Conservation (phyloP, 805 yeast species). For the Ogataea kodamae region DNA sequence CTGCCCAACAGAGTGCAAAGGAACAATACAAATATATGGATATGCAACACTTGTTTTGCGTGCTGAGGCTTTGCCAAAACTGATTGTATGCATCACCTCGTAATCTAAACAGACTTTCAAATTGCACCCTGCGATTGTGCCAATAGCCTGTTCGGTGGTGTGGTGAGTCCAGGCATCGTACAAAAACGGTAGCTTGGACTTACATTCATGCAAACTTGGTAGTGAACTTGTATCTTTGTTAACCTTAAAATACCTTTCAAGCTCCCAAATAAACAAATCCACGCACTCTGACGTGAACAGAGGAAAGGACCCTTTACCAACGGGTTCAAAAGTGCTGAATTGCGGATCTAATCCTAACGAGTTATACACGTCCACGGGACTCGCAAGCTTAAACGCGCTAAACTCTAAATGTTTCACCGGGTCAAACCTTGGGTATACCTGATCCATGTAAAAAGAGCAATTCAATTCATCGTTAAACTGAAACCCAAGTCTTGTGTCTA, state of each 20-base stretch:
- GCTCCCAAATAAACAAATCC: slow-evolving; percentile 39
- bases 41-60: slow-evolving; percentile 27
- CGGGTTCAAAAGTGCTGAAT: slow-evolving; percentile 22
- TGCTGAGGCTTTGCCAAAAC: slow-evolving; percentile 9
- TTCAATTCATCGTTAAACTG: not conserved
- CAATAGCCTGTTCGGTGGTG: slow-evolving; percentile 43
- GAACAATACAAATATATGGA: slow-evolving; percentile 28
- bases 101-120: slow-evolving; percentile 46
- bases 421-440: slow-evolving; percentile 20
- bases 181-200: slow-evolving; percentile 42
- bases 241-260: slow-evolving; percentile 17
- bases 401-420: slow-evolving; percentile 25
- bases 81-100: slow-evolving; percentile 44
- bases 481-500: not conserved
- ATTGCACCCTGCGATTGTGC: slow-evolving; percentile 50
- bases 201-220: slow-evolving; percentile 26
- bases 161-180: slow-evolving; percentile 53
- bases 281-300: slow-evolving; percentile 44
- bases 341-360: slow-evolving; percentile 15
- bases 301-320: slow-evolving; percentile 36
- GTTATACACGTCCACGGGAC: slow-evolving; percentile 14
- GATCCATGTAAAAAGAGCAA: slow-evolving; percentile 1
- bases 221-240: slow-evolving; percentile 22
- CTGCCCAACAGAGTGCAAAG: slow-evolving; percentile 2
- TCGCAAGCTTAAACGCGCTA: slow-evolving; percentile 13